Conservation (phyloP, 2,329 filamentous ascomycete species). For the Aspergillus pseudoviridinutans region DNA sequence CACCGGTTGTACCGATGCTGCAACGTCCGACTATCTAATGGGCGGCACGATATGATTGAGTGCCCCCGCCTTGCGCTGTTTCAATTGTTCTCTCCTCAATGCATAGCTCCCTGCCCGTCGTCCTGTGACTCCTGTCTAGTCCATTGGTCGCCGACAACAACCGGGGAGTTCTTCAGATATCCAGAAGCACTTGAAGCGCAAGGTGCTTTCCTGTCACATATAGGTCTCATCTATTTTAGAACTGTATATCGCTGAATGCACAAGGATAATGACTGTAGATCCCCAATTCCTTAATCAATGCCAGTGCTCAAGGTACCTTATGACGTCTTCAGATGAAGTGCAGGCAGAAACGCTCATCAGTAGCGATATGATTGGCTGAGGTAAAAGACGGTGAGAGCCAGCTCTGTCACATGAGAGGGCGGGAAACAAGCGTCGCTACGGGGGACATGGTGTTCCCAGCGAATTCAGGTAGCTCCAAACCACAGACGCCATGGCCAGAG, state of each 20-base stretch:
- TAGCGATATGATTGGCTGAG: background rate
- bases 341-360: background rate
- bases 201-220: background rate
- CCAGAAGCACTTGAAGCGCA: background rate
- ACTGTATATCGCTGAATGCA: background rate
- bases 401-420: constrained; percentile 16
- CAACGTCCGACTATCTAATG: background rate
- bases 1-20: background rate
- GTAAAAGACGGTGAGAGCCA: constrained; percentile 1
- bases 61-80: background rate
- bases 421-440: background rate
- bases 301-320: background rate
- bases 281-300: background rate
- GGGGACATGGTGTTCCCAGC: background rate
- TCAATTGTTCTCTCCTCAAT: background rate
- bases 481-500: constrained; percentile 11
- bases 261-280: background rate
- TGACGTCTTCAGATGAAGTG: background rate
- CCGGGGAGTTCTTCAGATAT: background rate
- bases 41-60: background rate
- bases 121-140: background rate
- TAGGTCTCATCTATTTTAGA: background rate
- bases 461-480: background rate
- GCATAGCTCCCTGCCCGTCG: background rate
- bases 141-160: background rate